These are phyloP conservation scores for Candida broadrunensis DNA, from an alignment of 805 yeast species.

Conservation along the genomic window DNA sequence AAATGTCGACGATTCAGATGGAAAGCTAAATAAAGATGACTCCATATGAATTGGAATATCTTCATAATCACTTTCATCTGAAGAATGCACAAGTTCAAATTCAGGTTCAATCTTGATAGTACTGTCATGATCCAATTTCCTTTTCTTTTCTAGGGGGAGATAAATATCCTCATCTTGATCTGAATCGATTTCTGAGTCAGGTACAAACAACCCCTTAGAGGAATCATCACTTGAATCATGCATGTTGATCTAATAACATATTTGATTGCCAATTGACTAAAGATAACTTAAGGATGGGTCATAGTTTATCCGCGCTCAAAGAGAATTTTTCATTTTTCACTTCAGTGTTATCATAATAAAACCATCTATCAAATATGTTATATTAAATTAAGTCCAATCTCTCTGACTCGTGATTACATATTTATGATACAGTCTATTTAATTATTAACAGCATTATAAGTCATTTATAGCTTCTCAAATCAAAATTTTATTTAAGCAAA, in stretches of 20 bases:
- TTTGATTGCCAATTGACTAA: too few species aligned
- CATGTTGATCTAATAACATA: neutral
- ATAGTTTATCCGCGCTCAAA: too few species aligned
- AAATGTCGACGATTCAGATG: neutral
- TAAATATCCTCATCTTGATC: neutral
- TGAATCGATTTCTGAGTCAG: neutral
- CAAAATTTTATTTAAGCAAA: too few species aligned
- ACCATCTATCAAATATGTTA: too few species aligned
- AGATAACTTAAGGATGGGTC: too few species aligned
- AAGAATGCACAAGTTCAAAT: neutral
- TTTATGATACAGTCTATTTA: too few species aligned
- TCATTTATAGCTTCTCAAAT: too few species aligned
- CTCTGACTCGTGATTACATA: too few species aligned
- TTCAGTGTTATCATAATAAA: too few species aligned
- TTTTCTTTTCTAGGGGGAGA: neutral
- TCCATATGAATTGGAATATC: constrained; percentile 3
- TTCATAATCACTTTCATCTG: constrained; percentile 5
- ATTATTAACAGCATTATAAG: too few species aligned
- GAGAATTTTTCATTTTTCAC: too few species aligned
- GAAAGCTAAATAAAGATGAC: neutral
- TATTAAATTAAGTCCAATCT: too few species aligned
- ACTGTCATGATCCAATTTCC: neutral
- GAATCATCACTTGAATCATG: neutral
- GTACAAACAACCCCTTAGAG: neutral
- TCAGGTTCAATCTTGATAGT: neutral